Percentiles rank a stretch among this genome's conserved stretches.
These are phyloP conservation scores for Mycena filopes DNA, from an alignment of 768 basidiomycete genomes.

Conservation along the genomic window DNA sequence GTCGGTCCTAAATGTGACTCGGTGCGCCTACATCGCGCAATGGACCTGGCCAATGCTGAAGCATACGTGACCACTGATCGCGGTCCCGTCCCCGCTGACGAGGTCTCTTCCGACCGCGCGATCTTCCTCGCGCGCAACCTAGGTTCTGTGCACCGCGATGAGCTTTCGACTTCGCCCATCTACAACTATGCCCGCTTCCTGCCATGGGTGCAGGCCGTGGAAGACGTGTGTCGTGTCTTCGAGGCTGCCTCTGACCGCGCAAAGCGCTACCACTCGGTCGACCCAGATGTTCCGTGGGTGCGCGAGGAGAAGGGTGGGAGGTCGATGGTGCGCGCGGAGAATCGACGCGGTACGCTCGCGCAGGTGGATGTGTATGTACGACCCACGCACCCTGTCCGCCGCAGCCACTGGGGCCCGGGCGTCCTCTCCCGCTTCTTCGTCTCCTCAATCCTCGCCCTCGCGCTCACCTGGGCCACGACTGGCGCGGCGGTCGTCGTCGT, in stretches of 20 bases:
- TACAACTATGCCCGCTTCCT: conserved; percentile 32
- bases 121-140: conserved; percentile 9
- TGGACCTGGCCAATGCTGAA: conserved; percentile 42
- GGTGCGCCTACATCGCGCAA: conserved; percentile 40
- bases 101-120: conserved; percentile 10
- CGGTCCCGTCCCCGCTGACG: conserved; percentile 5
- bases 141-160: conserved; percentile 25
- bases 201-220: conserved; percentile 20
- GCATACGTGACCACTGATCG: conserved; percentile 38
- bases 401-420: conserved; percentile 32
- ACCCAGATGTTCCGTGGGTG: conserved; percentile 29
- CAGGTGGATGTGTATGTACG: conserved; percentile 35
- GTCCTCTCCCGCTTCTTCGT: conserved; percentile 37
- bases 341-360: conserved; percentile 32
- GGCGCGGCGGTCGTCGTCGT: conserved; percentile 40
- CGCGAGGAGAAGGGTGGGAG: conserved; percentile 11
- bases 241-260: conserved; percentile 32
- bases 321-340: conserved; percentile 18
- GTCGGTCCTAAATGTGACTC: conserved; percentile 54
- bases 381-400: background rate
- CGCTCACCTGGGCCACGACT: conserved; percentile 44
- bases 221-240: conserved; percentile 32
- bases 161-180: conserved; percentile 27
- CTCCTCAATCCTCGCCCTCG: conserved; percentile 36
- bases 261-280: conserved; percentile 32